Percentiles rank a stretch among this genome's conserved stretches.
These are phyloP conservation scores for Leccinum subtestaceum DNA, from an alignment of 768 basidiomycete species.

Conservation along the genomic window DNA sequence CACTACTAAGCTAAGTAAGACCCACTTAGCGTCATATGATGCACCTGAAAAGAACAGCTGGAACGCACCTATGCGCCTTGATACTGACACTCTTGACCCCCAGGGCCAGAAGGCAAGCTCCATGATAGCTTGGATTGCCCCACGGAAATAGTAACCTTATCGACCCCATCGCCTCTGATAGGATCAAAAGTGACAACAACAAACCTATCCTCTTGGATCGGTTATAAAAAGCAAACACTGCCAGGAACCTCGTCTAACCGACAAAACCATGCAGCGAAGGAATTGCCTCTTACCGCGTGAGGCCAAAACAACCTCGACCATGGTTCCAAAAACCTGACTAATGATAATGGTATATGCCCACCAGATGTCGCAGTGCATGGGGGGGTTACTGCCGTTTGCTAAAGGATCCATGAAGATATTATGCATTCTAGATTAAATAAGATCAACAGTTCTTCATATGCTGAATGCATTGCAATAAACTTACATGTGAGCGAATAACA, in stretches of 20 bases:
- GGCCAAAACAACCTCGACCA: slow-evolving; percentile 18
- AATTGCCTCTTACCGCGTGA: slow-evolving; percentile 9
- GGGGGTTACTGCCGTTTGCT: slow-evolving; percentile 9
- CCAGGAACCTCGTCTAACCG: neutral
- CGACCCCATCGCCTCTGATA: slow-evolving; percentile 1
- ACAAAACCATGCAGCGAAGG: neutral
- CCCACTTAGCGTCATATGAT: neutral
- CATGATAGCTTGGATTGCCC: neutral
- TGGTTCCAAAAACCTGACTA: slow-evolving; percentile 8
- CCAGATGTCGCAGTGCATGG: slow-evolving; percentile 14
- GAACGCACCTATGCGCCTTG: slow-evolving; percentile 12
- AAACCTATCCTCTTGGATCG: slow-evolving; percentile 12
- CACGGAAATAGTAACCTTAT: slow-evolving; percentile 1
- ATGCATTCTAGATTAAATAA: slow-evolving; percentile 9
- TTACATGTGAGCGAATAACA: slow-evolving; percentile 21
- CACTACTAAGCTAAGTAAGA: slow-evolving; percentile 9
- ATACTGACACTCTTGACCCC: too few species aligned
- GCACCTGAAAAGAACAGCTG: neutral
- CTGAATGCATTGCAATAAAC: neutral
- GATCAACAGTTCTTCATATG: neutral
- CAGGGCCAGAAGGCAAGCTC: slow-evolving; percentile 11
- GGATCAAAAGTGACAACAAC: slow-evolving; percentile 5
- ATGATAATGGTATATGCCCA: neutral
- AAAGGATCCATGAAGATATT: slow-evolving; percentile 10
- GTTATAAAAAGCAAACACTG: slow-evolving; percentile 22